Evolutionary conservation across 208 protist species (phyloP).

Genomic region (Porcisia deanei): DNA sequence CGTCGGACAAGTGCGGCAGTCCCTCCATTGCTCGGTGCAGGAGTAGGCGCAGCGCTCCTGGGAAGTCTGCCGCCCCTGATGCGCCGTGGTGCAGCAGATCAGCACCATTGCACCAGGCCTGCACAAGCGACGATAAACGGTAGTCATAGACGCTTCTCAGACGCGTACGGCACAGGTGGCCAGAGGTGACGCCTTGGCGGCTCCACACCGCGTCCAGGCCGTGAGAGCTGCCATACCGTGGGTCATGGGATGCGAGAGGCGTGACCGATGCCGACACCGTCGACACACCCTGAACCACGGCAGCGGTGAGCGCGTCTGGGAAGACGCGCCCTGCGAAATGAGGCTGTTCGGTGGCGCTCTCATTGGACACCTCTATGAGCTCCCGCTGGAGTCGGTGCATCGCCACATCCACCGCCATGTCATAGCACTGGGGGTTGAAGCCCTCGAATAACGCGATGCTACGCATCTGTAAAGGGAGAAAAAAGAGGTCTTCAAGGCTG

Average conservation of each 20-base stretch:
- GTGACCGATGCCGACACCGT: background rate
- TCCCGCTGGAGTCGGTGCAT: slow-evolving; percentile 32
- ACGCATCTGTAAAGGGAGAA: slow-evolving; percentile 55
- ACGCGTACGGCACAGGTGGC: background rate
- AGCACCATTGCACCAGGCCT: background rate
- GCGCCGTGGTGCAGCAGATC: background rate
- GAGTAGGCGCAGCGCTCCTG: slow-evolving; percentile 24
- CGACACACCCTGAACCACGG: slow-evolving; percentile 1
- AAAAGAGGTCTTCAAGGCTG: slow-evolving; percentile 61
- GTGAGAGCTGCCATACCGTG: background rate
- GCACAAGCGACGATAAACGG: slow-evolving; percentile 10
- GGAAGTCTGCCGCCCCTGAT: slow-evolving; percentile 7
- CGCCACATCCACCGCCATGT: slow-evolving; percentile 55
- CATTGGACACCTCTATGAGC: slow-evolving; percentile 21
- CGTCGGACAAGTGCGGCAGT: slow-evolving; percentile 2
- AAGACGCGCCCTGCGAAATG: background rate
- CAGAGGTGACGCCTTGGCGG: background rate
- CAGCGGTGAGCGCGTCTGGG: slow-evolving; percentile 6
- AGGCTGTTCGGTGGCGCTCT: background rate
- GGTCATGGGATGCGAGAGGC: background rate
- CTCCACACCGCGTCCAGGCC: background rate
- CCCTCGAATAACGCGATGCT: slow-evolving; percentile 60
- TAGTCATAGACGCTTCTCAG: slow-evolving; percentile 20
- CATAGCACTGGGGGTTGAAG: slow-evolving; percentile 46
- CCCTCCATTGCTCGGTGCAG: slow-evolving; percentile 30